These are phyloP conservation scores for Taphrina communis DNA, from an alignment of 1,139 yeast genomes.

Conservation along the genomic window DNA sequence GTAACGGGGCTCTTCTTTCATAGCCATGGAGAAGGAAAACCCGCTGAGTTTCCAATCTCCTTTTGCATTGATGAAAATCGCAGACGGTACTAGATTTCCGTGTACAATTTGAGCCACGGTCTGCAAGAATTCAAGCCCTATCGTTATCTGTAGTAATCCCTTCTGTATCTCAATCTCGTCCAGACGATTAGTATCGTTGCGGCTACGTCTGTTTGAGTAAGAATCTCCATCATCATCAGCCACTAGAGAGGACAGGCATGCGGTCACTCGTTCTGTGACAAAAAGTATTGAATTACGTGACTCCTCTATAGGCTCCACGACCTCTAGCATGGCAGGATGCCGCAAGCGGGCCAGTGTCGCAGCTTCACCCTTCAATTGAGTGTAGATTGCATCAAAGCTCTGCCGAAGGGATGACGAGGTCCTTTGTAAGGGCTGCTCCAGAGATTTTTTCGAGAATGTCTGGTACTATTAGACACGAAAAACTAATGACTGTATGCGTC, in stretches of 20 bases:
- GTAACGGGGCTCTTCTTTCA: constrained; percentile 55
- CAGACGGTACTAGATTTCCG: constrained; percentile 75
- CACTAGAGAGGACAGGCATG: constrained; percentile 61
- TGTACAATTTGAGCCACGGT: constrained; percentile 76
- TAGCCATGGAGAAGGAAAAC: constrained; percentile 59
- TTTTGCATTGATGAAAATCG: constrained; percentile 76
- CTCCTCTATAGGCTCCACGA: constrained; percentile 87
- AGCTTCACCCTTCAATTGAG: constrained; percentile 63
- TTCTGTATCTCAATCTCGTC: constrained; percentile 81
- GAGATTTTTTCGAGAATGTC: constrained; percentile 80
- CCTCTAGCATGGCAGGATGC: constrained; percentile 83
- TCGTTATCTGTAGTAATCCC: constrained; percentile 78
- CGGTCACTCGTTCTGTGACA: constrained; percentile 79
- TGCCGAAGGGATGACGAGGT: constrained; percentile 50
- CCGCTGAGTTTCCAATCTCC: constrained; percentile 96
- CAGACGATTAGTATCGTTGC: constrained; percentile 51
- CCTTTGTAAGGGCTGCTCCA: constrained; percentile 63
- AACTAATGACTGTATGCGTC: constrained; percentile 1
- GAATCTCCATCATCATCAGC: constrained; percentile 48
- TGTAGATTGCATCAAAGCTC: constrained; percentile 56
- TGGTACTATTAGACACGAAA: constrained; percentile 39
- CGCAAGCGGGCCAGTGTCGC: constrained; percentile 75
- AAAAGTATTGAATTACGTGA: constrained; percentile 76
- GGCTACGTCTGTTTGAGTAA: constrained; percentile 37
- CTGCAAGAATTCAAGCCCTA: constrained; percentile 82